Base-by-base conservation (phyloP, 2,329 filamentous ascomycete species). In the Colletotrichum gloeosporioides region DNA sequence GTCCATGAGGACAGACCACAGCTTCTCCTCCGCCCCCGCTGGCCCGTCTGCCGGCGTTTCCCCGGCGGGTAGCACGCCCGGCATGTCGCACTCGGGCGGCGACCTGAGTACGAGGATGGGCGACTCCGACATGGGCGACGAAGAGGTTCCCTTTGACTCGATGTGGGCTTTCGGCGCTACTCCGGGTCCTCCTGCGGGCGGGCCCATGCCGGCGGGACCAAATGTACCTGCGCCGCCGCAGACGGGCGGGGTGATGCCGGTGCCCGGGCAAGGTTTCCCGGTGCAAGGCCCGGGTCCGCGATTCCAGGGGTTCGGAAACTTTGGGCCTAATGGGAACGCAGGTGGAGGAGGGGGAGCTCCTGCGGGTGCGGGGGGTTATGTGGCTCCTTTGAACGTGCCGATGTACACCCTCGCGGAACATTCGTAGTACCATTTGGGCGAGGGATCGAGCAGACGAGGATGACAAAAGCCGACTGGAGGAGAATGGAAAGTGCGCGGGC, bases 81-180 rank as follows among this genome's bases (percentile, higher is more conserved):
- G 76, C 69, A 77, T 77, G 75, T 77, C 75, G 3, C 75, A 77
- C 4, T 66, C 69, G 10, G 62, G 59, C 18, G 66, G 71, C 15
- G 75, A 77, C 22, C 62, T 73, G 36, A 78, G 77, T 12, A 62
- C 34, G 5, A 68, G 72, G n/a, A 64, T 75, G 31, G 72, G 73
- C 6, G 77, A 78, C 16, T 76, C 73, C 8, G 78, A 79, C 25
- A 82, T 80, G 8, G 78, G 78, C 8, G 84, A 87, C 13, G 78
- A 81, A 7, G 84, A 85, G 69, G 82, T 86, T 62, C 82, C 85
- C 57, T 84, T 86, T 66, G 84, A 86, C 57, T 81, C 78, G 68
- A 73, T 86, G 31, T 86, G 84, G 84, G 79, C 80, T 15, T 80
- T 78, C 74, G 62, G 78, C 18, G 34, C 66, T 27, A 68, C 59